Base-by-base conservation (phyloP, 2,329 filamentous ascomycete species). In the Exophiala bonariae region DNA sequence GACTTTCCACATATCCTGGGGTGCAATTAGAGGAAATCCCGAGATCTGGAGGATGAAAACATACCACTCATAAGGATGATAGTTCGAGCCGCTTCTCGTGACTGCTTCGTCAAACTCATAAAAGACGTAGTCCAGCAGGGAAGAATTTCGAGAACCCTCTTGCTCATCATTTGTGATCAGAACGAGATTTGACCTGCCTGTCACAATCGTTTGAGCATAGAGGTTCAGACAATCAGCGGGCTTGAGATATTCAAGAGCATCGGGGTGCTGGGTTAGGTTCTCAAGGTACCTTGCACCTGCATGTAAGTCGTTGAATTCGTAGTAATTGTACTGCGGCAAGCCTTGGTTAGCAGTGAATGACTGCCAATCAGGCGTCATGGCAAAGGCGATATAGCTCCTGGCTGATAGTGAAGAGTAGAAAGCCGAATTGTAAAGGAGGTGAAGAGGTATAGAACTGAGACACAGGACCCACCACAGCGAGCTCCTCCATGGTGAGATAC, bases 401-500 rank as follows among this genome's bases (percentile, higher is more conserved):
- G 45, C 52, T 2, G 48, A 33, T 1, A 59, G 48, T 5, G 59
- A 58, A 28, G 55, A 49, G 42, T 55, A 63, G 35, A 64, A 56
- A 5, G 52, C 57, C 3, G 61, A 62, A 46, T 64, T 64, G 39
- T 63, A 62, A 26, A 63, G 36, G 10, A 62, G 45, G 49, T 63
- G 60, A 9, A 63, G 34, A 3, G 59, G 59, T 3, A 61, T 26
- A 2, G 59, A 59, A 23, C 46, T 55, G 11, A 59, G 14, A 9
- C 31, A 56, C n/a, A 63, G 41, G 3, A 45, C 32, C 36, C 47
- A 49, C 58, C 59, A 63, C 11, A 62, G 11, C 13, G 59, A 17
- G 3, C 34, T 22, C 22, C 46, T 55, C 11, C 23, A 40, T 9
- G n/a, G 8, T 1, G 41, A n/a, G 23, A 63, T 51, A 11, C 35